Base-by-base conservation (phyloP, 495 filamentous ascomycete genomes). In the Extremus antarcticus region DNA sequence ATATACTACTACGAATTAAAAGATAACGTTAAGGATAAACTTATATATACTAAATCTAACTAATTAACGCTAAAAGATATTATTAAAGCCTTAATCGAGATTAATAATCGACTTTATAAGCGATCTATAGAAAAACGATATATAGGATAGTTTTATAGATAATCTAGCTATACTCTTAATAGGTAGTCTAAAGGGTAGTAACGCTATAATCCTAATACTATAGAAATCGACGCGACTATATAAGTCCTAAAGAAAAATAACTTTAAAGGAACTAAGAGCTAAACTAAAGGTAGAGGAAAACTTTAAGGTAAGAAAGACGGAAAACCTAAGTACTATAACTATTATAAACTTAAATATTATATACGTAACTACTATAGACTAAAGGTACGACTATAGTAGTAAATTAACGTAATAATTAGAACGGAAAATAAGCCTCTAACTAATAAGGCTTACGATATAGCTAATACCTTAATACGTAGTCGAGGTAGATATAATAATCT, bases 51-150 rank as follows among this genome's bases (percentile, higher is more conserved):
- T 32, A 32, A 25, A 17, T 22, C 20, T 4, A 20, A 45, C n/a
- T 38, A 45, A 13, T 3, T 16, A 17, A 54, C 22, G 9, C 22
- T 53, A 23, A 11, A 41, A 7, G 24, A 43, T 8, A 15, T 54
- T 45, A 46, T 46, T 13, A n/a, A 54, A 21, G 40, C 13, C 9
- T 1, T 39, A 25, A 54, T 54, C 51, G 4, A 46, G 15, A 41
- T 54, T 17, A 17, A 54, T 25, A 25, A 54, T 20, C 7, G 35
- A 45, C 40, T 54, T 21, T 54, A 54, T 32, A 32, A 54, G 35
- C 51, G 51, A 29, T 2, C 39, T 45, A 54, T 54, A 45, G 51
- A 54, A 47, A 53, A 45, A 43, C n/a, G 23, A 43, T 22, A 53
- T 45, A 43, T n/a, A 24, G 35, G 51, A 24, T 39, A 39, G 35